Percentiles rank a stretch among this genome's conserved stretches.
Conservation (phyloP, 768 basidiomycete species). For the Podaxis sp. region DNA sequence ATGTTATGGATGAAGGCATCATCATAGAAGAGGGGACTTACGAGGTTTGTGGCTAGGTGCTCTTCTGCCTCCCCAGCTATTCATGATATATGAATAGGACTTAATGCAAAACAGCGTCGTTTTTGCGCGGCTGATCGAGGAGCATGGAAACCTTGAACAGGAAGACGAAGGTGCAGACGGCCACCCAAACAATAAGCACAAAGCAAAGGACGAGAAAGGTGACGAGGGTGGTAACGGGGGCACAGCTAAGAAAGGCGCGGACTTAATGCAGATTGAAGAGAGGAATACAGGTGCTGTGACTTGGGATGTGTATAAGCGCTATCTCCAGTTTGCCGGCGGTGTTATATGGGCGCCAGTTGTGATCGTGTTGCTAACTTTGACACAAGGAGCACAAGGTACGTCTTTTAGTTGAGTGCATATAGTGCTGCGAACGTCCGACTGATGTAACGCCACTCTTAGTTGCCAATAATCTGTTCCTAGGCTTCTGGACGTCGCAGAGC, state of each 20-base stretch:
- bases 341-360: conserved; percentile 46
- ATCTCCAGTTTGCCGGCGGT: conserved; percentile 49
- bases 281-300: conserved; percentile 54
- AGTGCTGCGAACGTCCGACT: neutral
- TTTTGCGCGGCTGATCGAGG: conserved; percentile 54
- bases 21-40: conserved; percentile 68
- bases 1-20: conserved; percentile 57
- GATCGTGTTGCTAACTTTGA: conserved; percentile 37
- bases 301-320: conserved; percentile 48
- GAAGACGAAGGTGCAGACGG: conserved; percentile 29
- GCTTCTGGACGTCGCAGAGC: conserved; percentile 66
- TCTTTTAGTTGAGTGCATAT: neutral
- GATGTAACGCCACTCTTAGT: conserved; percentile 33
- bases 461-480: conserved; percentile 65
- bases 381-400: conserved; percentile 48
- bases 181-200: conserved; percentile 9
- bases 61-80: neutral
- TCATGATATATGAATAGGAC: conserved; percentile 29
- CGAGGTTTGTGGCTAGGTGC: conserved; percentile 29
- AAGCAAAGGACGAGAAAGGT: conserved; percentile 9
- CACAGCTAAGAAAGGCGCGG: conserved; percentile 26
- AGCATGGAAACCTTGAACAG: conserved; percentile 46
- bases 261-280: conserved; percentile 58
- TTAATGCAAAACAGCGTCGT: conserved; percentile 42
- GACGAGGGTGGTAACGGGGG: conserved; percentile 19